Percentiles rank a stretch among this genome's conserved stretches.
These are phyloP conservation scores for Lyophyllum semitale DNA, from an alignment of 768 basidiomycete genomes.

Conservation along the genomic window DNA sequence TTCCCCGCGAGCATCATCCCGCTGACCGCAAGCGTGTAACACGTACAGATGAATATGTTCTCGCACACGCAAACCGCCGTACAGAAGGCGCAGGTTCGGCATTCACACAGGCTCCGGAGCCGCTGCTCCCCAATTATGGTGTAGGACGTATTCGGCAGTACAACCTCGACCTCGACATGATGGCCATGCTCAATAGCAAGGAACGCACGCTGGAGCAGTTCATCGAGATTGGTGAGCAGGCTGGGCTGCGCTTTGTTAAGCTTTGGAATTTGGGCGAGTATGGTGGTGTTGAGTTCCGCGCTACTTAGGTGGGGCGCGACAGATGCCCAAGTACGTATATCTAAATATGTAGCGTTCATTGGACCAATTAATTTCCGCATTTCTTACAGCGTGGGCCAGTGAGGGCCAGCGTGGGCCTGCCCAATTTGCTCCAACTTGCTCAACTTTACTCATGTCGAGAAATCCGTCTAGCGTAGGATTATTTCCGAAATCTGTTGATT, in stretches of 20 bases:
- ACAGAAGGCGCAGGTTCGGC: constrained; percentile 11
- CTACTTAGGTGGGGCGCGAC: too few relatives aligned
- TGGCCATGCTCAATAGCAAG: constrained; percentile 40
- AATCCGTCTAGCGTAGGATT: too few relatives aligned
- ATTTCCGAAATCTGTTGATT: too few relatives aligned
- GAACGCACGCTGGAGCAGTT: constrained; percentile 43
- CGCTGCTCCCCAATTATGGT: constrained; percentile 50
- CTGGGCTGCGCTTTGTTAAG: constrained; percentile 37
- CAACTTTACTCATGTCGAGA: too few relatives aligned
- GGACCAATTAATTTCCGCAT: too few relatives aligned
- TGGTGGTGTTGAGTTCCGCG: constrained; percentile 29
- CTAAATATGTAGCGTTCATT: too few relatives aligned
- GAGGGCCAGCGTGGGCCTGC: too few relatives aligned
- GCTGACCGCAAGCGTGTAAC: neutral
- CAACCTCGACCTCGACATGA: constrained; percentile 48
- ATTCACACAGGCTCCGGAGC: constrained; percentile 38
- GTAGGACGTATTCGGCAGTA: constrained; percentile 41
- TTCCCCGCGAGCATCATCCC: neutral
- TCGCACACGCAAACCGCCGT: constrained; percentile 27
- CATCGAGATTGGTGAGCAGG: constrained; percentile 32
- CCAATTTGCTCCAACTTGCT: too few relatives aligned
- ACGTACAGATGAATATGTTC: constrained; percentile 35
- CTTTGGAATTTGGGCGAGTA: constrained; percentile 37
- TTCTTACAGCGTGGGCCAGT: too few relatives aligned
- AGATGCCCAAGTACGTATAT: too few relatives aligned